Evolutionary conservation across 2,329 filamentous ascomycete genomes (phyloP), one percentile per base, ranked within the genome.

Genomic region (Geosmithia putterillii): DNA sequence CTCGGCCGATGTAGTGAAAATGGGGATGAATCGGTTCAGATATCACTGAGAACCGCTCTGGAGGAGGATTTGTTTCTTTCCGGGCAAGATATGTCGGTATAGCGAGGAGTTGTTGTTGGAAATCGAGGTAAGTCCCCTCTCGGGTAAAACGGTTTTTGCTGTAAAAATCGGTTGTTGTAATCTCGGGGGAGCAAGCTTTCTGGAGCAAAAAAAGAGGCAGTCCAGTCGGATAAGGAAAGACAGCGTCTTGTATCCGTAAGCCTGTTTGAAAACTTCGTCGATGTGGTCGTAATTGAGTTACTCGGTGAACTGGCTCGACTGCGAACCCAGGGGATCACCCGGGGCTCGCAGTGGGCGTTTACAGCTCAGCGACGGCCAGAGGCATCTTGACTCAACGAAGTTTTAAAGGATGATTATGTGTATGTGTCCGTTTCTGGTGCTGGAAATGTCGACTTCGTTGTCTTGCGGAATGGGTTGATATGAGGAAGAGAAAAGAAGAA

Each of bases 311-410:
- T 87, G 83, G 28, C 79, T 79, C 82, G 83, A 86, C 85, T 88
- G 77, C 80, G 76, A 75, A 76, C 77, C 76, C 37, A 46, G 42
- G 73, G 54, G 60, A 60, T 60, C 65, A 65, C 28, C 28, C 28
- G 28, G 59, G 67, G 71, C 77, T 79, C 81, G 81, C 79, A 88
- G 83, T 81, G 80, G 79, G 76, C 68, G 76, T 86, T 89, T 88
- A 94, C 83, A 90, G 85, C 83, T 83, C 82, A 85, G 79, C 81
- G 81, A 83, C 71, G 73, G 81, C 79, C 80, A 73, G 78, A 76
- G 77, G 78, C 76, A 80, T 81, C 62, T 52, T 67, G 57, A 72
- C 71, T 83, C 79, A 81, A 84, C 80, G 72, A 81, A 82, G 80
- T 78, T 75, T 71, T 58, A 42, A 52, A 50, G 58, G 53, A n/a